Percentiles rank a stretch among this genome's conserved stretches.
phyloP scores from a whole-genome alignment of 495 filamentous ascomycete genomes.

The Rusavskia elegans region DNA sequence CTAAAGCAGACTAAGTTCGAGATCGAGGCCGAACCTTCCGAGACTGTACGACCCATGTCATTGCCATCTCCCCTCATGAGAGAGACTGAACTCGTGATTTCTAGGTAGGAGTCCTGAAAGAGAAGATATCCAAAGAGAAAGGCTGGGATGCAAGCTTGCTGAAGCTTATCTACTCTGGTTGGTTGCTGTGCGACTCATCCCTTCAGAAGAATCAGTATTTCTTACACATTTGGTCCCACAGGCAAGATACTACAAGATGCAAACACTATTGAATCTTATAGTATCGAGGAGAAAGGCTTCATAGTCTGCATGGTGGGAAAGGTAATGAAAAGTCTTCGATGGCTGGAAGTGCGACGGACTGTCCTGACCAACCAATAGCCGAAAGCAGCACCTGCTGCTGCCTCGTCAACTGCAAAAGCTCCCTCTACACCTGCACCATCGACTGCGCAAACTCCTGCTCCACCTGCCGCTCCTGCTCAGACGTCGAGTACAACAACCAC shows the following conservation, averaged over 20 bases:
- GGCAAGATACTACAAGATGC: slow-evolving; percentile 97
- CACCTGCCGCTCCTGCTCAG: slow-evolving; percentile 39
- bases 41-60: slow-evolving; percentile 51
- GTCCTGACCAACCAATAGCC: slow-evolving; percentile 29
- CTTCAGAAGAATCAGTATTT: neutral
- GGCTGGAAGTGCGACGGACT: slow-evolving; percentile 8
- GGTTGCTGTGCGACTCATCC: slow-evolving; percentile 10
- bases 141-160: slow-evolving; percentile 76
- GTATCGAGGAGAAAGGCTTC: slow-evolving; percentile 98
- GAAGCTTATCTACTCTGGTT: slow-evolving; percentile 97
- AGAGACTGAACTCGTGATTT: slow-evolving; percentile 3
- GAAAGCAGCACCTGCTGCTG: slow-evolving; percentile 47
- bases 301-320: slow-evolving; percentile 94
- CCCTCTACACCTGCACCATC: slow-evolving; percentile 58
- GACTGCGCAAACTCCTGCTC: slow-evolving; percentile 39
- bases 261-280: slow-evolving; percentile 87
- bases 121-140: slow-evolving; percentile 75
- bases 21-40: slow-evolving; percentile 83
- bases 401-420: slow-evolving; percentile 35
- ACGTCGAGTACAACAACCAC: slow-evolving; percentile 26
- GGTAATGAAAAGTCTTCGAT: slow-evolving; percentile 33
- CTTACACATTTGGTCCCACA: slow-evolving; percentile 18
- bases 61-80: neutral
- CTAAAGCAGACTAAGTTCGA: slow-evolving; percentile 96
- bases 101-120: slow-evolving; percentile 77